A percentile compares a stretch with the other conserved stretches of the same genome.
These are phyloP conservation scores for Colletotrichum viniferum DNA, from an alignment of 2,329 filamentous ascomycete genomes.

Conservation along the genomic window DNA sequence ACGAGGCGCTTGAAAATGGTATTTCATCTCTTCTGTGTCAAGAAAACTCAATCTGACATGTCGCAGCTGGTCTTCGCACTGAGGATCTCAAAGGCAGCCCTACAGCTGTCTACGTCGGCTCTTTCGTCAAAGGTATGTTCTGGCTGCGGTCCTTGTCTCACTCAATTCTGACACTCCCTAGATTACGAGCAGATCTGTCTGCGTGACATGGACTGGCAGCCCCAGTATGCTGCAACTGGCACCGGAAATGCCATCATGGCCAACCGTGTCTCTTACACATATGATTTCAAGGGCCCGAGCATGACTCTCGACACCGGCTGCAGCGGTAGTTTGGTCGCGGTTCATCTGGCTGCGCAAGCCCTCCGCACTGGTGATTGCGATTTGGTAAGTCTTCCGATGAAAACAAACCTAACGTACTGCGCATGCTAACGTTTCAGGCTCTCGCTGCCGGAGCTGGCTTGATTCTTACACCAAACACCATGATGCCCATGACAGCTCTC, in stretches of 20 bases:
- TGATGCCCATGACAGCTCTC: constrained; percentile 60
- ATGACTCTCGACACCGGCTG: constrained; percentile 66
- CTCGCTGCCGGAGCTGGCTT: constrained; percentile 57
- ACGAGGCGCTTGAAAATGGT: constrained; percentile 57
- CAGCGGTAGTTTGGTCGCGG: constrained; percentile 57
- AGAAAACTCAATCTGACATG: background rate
- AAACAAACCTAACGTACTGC: background rate
- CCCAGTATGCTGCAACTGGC: constrained; percentile 57
- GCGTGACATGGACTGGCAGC: constrained; percentile 53
- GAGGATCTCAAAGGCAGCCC: constrained; percentile 48
- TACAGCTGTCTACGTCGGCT: constrained; percentile 54
- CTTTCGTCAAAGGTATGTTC: constrained; percentile 51
- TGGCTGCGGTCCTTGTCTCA: background rate
- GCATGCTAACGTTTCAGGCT: constrained; percentile 34
- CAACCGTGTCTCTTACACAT: constrained; percentile 60
- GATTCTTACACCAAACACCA: constrained; percentile 59
- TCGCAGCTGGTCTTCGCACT: constrained; percentile 46
- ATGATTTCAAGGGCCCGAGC: constrained; percentile 59
- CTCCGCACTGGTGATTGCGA: constrained; percentile 49
- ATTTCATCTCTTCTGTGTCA: background rate
- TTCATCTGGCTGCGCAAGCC: constrained; percentile 57
- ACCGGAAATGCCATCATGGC: constrained; percentile 58
- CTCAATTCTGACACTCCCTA: constrained; percentile 22
- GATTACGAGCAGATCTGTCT: constrained; percentile 57
- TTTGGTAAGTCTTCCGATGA: constrained; percentile 30